phyloP scores from a whole-genome alignment of 2,329 filamentous ascomycete species.

The Davidsoniella virescens region DNA sequence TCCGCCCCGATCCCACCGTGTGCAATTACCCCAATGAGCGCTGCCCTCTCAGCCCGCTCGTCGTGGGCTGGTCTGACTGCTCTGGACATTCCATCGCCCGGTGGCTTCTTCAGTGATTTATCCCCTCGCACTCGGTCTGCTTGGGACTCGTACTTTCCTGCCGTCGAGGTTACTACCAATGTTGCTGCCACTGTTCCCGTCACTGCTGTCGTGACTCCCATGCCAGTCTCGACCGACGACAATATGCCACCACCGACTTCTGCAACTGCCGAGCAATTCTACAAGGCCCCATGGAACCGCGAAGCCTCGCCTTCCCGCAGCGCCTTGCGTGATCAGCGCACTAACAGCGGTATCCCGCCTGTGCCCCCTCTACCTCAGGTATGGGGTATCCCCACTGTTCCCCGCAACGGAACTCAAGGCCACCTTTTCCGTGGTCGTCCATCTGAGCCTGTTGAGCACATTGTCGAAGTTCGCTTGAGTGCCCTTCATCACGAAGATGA shows the following conservation, averaged over 20 bases:
- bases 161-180: conserved; percentile 27
- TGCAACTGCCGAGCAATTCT: conserved; percentile 83
- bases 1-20: conserved; percentile 27
- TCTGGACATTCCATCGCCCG: conserved; percentile 79
- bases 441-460: conserved; percentile 9
- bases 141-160: conserved; percentile 40
- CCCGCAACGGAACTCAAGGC: neutral
- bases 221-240: conserved; percentile 26
- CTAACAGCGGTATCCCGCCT: conserved; percentile 1
- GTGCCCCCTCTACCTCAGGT: conserved; percentile 9
- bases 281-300: conserved; percentile 61
- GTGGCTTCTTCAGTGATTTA: conserved; percentile 79
- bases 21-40: conserved; percentile 14
- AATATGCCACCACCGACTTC: conserved; percentile 55
- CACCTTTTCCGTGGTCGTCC: neutral
- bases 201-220: neutral
- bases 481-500: conserved; percentile 15
- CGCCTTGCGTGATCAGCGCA: conserved; percentile 18
- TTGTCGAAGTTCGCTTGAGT: conserved; percentile 15
- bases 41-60: conserved; percentile 25
- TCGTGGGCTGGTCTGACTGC: conserved; percentile 59
- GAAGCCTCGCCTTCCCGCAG: conserved; percentile 21
- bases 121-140: conserved; percentile 61
- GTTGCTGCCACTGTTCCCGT: neutral
- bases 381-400: conserved; percentile 7